Evolutionary conservation across 164 flowering plant genomes (phyloP).

Genomic region (Macadamia tetraphylla): DNA sequence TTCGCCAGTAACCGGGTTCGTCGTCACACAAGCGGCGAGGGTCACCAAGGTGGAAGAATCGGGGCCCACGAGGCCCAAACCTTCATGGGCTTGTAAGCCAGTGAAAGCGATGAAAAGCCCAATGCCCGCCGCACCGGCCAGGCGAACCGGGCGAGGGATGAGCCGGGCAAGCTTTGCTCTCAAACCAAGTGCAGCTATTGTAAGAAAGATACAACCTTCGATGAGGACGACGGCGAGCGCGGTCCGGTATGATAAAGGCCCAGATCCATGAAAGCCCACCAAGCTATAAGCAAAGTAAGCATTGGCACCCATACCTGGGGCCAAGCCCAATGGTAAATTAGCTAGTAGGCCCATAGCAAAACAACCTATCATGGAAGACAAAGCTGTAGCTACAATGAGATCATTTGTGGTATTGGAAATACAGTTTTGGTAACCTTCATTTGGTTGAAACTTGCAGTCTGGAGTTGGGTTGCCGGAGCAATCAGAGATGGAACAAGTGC

Average conservation of each 20-base stretch:
- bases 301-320: conserved; percentile 88
- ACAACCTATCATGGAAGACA: conserved; percentile 66
- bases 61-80: conserved; percentile 74
- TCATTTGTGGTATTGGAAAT: conserved; percentile 52
- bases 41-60: conserved; percentile 59
- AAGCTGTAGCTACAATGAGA: conserved; percentile 62
- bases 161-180: conserved; percentile 62
- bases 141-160: conserved; percentile 56
- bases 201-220: conserved; percentile 57
- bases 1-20: conserved; percentile 48
- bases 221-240: conserved; percentile 58
- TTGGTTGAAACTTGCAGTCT: conserved; percentile 40
- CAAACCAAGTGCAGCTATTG: conserved; percentile 53
- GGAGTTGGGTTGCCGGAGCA: conserved; percentile 42
- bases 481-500: conserved; percentile 54
- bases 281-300: conserved; percentile 74
- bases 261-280: conserved; percentile 83
- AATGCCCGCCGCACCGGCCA: conserved; percentile 68
- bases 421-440: conserved; percentile 57
- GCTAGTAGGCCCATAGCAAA: conserved; percentile 72
- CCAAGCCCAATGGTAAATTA: conserved; percentile 67
- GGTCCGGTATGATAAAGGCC: conserved; percentile 56
- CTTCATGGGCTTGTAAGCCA: conserved; percentile 68
- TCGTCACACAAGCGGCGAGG: conserved; percentile 44
- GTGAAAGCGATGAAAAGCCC: conserved; percentile 83